phyloP scores from a whole-genome alignment of 495 filamentous ascomycete species.

The Talaromyces trachyspermus region DNA sequence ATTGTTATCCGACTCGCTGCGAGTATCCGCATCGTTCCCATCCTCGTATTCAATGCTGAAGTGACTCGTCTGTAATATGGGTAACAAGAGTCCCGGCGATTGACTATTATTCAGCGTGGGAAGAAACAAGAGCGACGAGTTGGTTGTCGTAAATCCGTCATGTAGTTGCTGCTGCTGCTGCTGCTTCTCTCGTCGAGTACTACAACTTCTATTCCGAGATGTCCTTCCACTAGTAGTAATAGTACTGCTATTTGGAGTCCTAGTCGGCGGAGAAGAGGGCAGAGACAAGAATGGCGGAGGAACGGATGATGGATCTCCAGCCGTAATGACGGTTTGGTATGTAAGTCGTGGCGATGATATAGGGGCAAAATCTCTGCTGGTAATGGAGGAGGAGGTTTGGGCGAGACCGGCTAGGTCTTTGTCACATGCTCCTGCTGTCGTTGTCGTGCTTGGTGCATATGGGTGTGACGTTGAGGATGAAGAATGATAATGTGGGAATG shows the following conservation, averaged over 20 bases:
- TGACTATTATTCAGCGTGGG: background rate
- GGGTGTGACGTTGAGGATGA: background rate
- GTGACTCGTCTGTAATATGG: constrained; percentile 3
- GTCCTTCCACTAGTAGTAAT: too few species aligned
- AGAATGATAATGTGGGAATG: too few species aligned
- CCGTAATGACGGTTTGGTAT: constrained; percentile 1
- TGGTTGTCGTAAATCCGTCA: background rate
- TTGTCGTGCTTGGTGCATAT: background rate
- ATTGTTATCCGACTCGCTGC: background rate
- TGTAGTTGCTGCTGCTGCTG: background rate
- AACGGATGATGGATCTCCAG: background rate
- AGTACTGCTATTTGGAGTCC: background rate
- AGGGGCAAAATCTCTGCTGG: constrained; percentile 3
- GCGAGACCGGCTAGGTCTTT: background rate
- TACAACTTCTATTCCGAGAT: too few species aligned
- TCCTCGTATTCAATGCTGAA: constrained; percentile 7
- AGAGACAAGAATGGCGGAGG: background rate
- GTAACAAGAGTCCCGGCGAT: too few species aligned
- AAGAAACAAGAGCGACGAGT: background rate
- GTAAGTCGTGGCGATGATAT: background rate
- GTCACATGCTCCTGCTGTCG: background rate
- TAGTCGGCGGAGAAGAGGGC: background rate
- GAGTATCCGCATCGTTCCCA: background rate
- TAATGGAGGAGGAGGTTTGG: too few species aligned
- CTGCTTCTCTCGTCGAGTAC: background rate